Base-by-base conservation (phyloP, 1,284 basidiomycete species). In the Lignosus rhinocerotis region DNA sequence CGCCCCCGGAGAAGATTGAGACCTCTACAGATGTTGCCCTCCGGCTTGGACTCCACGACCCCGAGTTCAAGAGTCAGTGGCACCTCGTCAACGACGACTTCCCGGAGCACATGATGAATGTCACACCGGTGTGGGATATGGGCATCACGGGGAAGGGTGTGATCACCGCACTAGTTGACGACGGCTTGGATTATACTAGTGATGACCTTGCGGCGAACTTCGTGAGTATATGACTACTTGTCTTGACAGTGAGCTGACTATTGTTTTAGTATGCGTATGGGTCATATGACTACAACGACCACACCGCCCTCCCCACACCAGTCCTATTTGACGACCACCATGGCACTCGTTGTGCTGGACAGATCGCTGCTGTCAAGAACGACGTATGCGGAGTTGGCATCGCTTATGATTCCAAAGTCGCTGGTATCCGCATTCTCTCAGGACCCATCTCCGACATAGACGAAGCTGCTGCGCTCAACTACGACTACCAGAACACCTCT, bases 391-490 rank as follows among this genome's bases (percentile, higher is more conserved):
- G 97, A 32, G 82, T 99, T 6, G 97, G 97, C 19, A 92, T 99
- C 51, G 94, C 97, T 1, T 95, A 97, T 71, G 79, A 90, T 7
- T 89, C 96, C 47, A 91, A 93, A 67, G 88, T 99, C 53, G 92
- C 97, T 14, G 97, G 95, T 19, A 83, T 99, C 36, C 91, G 97
- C 51, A 99, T 99, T 66, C 85, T 99, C 47, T 98, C 95, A 1
- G 96, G 93, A 0, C 88, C 93, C n/a, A 98, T 99, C 64, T 90
- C 94, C 6, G 96, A 99, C 72, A 88, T 93, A n/a, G 97, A 99
- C 74, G 97, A 99, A 75, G 96, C 97, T 1, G 88, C 94, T 1
- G 89, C 96, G 5, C 85, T 99, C 62, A 99, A 99, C 76, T 98
- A 85, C 70, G 93, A 88, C 14, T 99, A 89, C 73, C 91, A 98